Percentiles rank a stretch among this genome's conserved stretches.
phyloP scores from a whole-genome alignment of 495 filamentous ascomycete genomes.

The Penicillium coprophilum region DNA sequence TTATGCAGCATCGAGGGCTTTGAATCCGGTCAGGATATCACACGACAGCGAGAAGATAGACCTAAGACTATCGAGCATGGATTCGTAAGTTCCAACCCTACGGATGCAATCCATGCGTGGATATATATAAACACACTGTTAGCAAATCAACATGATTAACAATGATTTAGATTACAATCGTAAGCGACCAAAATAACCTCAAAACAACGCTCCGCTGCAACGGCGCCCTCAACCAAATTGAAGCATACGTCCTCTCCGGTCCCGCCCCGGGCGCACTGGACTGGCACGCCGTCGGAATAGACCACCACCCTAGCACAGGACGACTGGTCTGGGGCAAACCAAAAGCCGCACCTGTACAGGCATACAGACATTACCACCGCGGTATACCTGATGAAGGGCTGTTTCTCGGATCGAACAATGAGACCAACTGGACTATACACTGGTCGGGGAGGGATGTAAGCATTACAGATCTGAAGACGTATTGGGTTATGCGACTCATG shows the following conservation, averaged over 20 bases:
- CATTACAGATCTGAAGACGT: conserved; percentile 8
- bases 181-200: background rate
- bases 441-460: conserved; percentile 15
- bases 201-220: conserved; percentile 24
- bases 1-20: conserved; percentile 17
- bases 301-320: conserved; percentile 7
- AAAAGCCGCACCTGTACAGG: conserved; percentile 7
- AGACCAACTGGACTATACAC: conserved; percentile 12
- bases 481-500: conserved; percentile 15
- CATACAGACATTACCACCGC: conserved; percentile 9
- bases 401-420: conserved; percentile 15
- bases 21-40: conserved; percentile 11
- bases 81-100: conserved; percentile 3
- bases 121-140: background rate
- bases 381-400: background rate
- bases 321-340: conserved; percentile 19
- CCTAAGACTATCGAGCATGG: conserved; percentile 11
- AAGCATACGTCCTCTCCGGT: conserved; percentile 18
- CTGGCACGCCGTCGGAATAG: conserved; percentile 20
- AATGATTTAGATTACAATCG: conserved; percentile 10
- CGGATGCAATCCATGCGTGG: background rate
- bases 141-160: background rate
- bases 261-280: conserved; percentile 6
- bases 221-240: conserved; percentile 13
- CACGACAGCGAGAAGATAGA: conserved; percentile 9